Conservation (phyloP, 164 flowering plant genomes). For the Tinospora cordifolia region DNA sequence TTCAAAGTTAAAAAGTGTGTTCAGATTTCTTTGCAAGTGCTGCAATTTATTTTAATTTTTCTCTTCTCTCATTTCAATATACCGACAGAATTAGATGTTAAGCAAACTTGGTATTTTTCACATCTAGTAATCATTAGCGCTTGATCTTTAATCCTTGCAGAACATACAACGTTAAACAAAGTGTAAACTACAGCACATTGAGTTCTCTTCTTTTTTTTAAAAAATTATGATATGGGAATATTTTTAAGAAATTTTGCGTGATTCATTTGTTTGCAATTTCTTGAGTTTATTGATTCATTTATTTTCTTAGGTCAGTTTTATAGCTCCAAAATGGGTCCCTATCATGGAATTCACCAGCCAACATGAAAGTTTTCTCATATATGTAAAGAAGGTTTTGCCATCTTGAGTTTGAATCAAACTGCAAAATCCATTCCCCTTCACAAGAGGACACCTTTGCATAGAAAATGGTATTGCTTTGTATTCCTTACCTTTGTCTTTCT, state of each 20-base stretch:
- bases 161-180: neutral
- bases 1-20: too few species aligned
- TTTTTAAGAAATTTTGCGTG: neutral
- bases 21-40: too few species aligned
- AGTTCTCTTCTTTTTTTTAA: neutral
- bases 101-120: too few species aligned
- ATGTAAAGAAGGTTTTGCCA: constrained; percentile 77
- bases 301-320: constrained; percentile 53
- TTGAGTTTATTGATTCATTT: neutral
- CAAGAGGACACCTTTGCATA: constrained; percentile 52
- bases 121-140: too few species aligned
- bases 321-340: constrained; percentile 98
- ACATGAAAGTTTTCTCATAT: constrained; percentile 60
- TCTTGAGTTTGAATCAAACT: constrained; percentile 96
- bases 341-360: constrained; percentile 69
- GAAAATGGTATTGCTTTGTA: constrained; percentile 44
- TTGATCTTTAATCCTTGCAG: too few species aligned
- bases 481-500: neutral
- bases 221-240: neutral
- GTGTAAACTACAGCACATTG: neutral
- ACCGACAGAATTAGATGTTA: too few species aligned
- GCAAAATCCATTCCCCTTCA: constrained; percentile 84
- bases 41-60: too few species aligned
- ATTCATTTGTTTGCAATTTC: neutral
- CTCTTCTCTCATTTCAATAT: too few species aligned